Evolutionary conservation across 2,329 filamentous ascomycete species (phyloP), one percentile per base, ranked within the genome.

Genomic region (Geosmithia putterillii): DNA sequence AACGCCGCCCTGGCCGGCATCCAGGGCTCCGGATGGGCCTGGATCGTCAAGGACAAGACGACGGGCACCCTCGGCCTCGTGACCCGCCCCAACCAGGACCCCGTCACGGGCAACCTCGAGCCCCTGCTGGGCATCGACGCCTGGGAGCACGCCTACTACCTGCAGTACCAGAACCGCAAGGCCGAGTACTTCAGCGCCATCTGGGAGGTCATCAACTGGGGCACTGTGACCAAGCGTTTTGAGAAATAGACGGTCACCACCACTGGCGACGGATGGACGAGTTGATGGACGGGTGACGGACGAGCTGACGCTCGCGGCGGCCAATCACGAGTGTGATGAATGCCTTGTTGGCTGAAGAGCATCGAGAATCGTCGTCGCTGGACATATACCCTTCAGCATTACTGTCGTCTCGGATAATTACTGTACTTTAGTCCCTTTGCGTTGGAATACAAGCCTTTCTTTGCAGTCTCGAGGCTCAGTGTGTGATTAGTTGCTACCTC

Each of bases 121-220:
- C 89, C 89, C 34, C 71, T 95, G 41, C 69, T 95, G 40, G 89
- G 89, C 45, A 83, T 95, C 56, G 89, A 95, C 69, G 89, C 88
- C 44, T 95, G 88, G 88, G 88, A 95, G 73, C 88, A 95, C 67
- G 88, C 88, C 42, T 94, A 94, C 73, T 94, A 94, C 69, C 74
- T 95, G 48, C 86, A 95, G 71, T 95, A 95, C 70, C 77, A 95
- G 78, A 95, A 95, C 74, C 82, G 87, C 65, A 95, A 95, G 79
- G 88, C 83, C 45, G 88, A 95, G 70, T 95, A 95, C 74, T 95
- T 95, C 66, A 76, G 76, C 56, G 86, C 86, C 46, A 83, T 95
- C 61, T 95, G 89, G 89, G 86, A 94, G 53, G 88, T 95, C 41
- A 71, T 95, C 64, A 95, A 95, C 79, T 95, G 89, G 89, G 87